Evolutionary conservation across 352 stramenopile species (phyloP).

Genomic region (Phytophthora fragariae): DNA sequence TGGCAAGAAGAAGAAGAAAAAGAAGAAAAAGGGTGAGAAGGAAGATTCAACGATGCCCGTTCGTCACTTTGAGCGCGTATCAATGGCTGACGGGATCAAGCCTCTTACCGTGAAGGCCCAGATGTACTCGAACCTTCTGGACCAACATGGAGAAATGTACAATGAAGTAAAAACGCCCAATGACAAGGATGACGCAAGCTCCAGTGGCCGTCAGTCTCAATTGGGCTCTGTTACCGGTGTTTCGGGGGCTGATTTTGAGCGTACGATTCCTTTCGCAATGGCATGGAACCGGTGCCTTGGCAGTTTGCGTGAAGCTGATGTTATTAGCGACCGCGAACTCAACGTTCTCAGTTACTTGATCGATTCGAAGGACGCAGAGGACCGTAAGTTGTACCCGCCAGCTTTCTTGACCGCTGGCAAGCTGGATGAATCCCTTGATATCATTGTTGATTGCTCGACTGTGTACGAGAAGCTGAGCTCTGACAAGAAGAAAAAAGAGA

Average conservation of each 20-base stretch:
- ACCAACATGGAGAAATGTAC: conserved; percentile 65
- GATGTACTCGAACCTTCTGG: conserved; percentile 82
- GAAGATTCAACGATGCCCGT: conserved; percentile 71
- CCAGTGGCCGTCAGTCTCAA: conserved; percentile 58
- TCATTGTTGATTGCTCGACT: conserved; percentile 79
- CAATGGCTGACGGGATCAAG: conserved; percentile 83
- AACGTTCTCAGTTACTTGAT: conserved; percentile 91
- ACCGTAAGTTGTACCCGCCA: conserved; percentile 84
- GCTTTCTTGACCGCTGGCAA: conserved; percentile 88
- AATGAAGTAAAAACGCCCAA: conserved; percentile 72
- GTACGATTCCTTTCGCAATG: conserved; percentile 88
- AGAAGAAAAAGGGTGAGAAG: conserved; percentile 73
- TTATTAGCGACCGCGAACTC: conserved; percentile 86
- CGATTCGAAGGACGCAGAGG: conserved; percentile 77
- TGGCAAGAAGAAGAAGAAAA: conserved; percentile 81
- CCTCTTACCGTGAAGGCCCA: conserved; percentile 85
- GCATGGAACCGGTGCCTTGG: conserved; percentile 85
- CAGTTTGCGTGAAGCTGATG: conserved; percentile 81
- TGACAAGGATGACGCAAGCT: conserved; percentile 69
- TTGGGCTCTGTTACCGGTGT: conserved; percentile 80
- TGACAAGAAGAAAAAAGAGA: conserved; percentile 92
- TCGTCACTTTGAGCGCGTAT: conserved; percentile 83
- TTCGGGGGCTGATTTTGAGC: conserved; percentile 83
- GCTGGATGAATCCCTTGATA: conserved; percentile 89
- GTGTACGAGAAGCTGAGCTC: conserved; percentile 86